These are phyloP conservation scores for Carpinus viminea DNA, from an alignment of 306 rosid genomes.

Conservation along the genomic window DNA sequence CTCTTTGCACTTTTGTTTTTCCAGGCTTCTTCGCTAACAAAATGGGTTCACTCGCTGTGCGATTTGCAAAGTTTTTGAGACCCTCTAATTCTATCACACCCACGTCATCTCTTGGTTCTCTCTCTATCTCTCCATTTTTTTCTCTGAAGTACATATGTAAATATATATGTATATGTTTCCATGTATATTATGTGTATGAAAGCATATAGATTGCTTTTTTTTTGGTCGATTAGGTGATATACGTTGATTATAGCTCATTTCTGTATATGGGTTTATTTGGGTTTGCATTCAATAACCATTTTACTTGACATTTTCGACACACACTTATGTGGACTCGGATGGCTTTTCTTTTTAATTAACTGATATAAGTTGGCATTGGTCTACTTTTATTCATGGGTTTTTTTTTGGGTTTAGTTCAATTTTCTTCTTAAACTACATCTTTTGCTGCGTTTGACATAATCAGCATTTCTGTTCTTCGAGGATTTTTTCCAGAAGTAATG, in stretches of 20 bases:
- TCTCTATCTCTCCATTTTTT: slow-evolving; percentile 31
- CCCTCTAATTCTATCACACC: slow-evolving; percentile 31
- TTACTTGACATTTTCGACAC: neutral
- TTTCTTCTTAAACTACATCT: neutral
- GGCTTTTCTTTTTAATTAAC: neutral
- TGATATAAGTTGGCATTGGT: neutral
- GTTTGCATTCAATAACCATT: slow-evolving; percentile 5
- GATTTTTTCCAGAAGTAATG: slow-evolving; percentile 14
- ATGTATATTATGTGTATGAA: neutral
- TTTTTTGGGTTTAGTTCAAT: neutral
- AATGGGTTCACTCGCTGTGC: slow-evolving; percentile 56
- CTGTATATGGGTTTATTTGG: slow-evolving; percentile 7
- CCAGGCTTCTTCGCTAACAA: slow-evolving; percentile 9
- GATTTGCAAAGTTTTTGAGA: slow-evolving; percentile 54
- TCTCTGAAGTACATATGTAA: neutral
- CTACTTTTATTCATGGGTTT: neutral
- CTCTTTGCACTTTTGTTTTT: neutral
- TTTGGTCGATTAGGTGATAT: neutral
- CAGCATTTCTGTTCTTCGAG: neutral
- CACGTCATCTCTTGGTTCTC: slow-evolving; percentile 47
- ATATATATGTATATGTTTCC: neutral
- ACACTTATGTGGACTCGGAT: neutral
- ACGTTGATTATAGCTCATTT: neutral
- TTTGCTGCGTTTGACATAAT: neutral
- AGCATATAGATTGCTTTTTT: neutral